phyloP scores from a whole-genome alignment of 441 rosid genomes.

The Populus hybrid region DNA sequence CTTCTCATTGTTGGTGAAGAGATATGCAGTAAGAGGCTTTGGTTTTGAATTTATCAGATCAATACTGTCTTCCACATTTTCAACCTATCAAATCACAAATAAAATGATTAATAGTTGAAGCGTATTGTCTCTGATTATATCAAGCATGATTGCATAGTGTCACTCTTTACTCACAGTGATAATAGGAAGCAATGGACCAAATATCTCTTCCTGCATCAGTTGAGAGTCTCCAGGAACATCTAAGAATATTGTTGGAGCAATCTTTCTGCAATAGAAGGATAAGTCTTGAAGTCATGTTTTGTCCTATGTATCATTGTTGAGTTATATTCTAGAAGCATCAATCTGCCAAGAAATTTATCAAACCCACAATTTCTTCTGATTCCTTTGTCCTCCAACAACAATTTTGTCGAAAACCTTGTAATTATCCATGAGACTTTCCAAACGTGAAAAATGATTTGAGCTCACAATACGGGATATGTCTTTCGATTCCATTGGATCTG shows the following conservation, averaged over 20 bases:
- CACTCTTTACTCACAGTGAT: constrained; percentile 28
- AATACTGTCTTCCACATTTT: constrained; percentile 56
- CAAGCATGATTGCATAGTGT: background rate
- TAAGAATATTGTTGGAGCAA: constrained; percentile 41
- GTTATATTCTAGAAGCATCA: background rate
- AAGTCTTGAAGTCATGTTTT: background rate
- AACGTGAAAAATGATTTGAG: constrained; percentile 56
- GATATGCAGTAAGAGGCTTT: constrained; percentile 60
- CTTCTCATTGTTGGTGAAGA: constrained; percentile 52
- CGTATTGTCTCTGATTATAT: background rate
- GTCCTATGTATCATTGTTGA: background rate
- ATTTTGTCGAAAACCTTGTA: background rate
- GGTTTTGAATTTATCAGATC: constrained; percentile 54
- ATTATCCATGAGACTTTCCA: constrained; percentile 52
- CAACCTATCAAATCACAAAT: constrained; percentile 35
- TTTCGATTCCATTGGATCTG: constrained; percentile 62
- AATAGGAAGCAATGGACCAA: constrained; percentile 46
- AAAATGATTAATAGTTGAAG: background rate
- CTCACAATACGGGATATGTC: constrained; percentile 73
- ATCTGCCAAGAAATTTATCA: background rate
- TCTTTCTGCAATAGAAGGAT: constrained; percentile 36
- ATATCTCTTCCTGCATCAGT: background rate
- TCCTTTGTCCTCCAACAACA: background rate
- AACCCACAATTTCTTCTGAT: background rate
- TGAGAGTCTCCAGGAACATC: background rate